phyloP scores from a whole-genome alignment of 2,329 filamentous ascomycete species.

The Fusarium circinatum region DNA sequence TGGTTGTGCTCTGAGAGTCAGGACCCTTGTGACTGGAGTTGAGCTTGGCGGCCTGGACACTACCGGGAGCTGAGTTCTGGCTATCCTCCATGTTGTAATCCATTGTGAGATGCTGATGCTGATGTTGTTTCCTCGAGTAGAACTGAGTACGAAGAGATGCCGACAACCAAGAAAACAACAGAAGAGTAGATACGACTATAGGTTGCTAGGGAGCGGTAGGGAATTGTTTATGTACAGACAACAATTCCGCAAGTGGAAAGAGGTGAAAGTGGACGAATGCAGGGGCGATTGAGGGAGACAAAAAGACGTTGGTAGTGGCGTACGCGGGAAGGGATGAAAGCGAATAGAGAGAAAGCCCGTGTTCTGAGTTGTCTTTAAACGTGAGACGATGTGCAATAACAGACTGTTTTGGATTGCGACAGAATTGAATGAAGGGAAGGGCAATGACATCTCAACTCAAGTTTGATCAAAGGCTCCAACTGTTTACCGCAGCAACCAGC shows the following conservation, averaged over 20 bases:
- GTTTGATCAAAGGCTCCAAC: slow-evolving; percentile 25
- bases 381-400: slow-evolving; percentile 9
- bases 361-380: slow-evolving; percentile 5
- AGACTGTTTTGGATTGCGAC: slow-evolving; percentile 29
- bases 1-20: slow-evolving; percentile 80
- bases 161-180: slow-evolving; percentile 13
- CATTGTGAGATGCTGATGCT: slow-evolving; percentile 45
- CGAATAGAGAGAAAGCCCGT: neutral
- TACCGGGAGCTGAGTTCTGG: slow-evolving; percentile 75
- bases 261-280: slow-evolving; percentile 26
- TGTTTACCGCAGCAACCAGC: slow-evolving; percentile 50
- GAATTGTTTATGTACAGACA: slow-evolving; percentile 26
- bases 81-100: slow-evolving; percentile 63
- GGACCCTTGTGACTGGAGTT: slow-evolving; percentile 64
- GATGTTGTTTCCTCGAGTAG: slow-evolving; percentile 2
- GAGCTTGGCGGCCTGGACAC: slow-evolving; percentile 70
- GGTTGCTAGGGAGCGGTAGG: slow-evolving; percentile 10
- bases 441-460: slow-evolving; percentile 25
- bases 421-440: slow-evolving; percentile 12
- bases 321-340: slow-evolving; percentile 7
- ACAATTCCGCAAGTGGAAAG: slow-evolving; percentile 39
- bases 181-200: slow-evolving; percentile 1
- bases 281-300: slow-evolving; percentile 19
- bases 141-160: slow-evolving; percentile 4
- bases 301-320: slow-evolving; percentile 13